Percentiles rank a stretch among this genome's conserved stretches.
Evolutionary conservation across 164 flowering plant genomes (phyloP).

Genomic region (Annona squamosa): DNA sequence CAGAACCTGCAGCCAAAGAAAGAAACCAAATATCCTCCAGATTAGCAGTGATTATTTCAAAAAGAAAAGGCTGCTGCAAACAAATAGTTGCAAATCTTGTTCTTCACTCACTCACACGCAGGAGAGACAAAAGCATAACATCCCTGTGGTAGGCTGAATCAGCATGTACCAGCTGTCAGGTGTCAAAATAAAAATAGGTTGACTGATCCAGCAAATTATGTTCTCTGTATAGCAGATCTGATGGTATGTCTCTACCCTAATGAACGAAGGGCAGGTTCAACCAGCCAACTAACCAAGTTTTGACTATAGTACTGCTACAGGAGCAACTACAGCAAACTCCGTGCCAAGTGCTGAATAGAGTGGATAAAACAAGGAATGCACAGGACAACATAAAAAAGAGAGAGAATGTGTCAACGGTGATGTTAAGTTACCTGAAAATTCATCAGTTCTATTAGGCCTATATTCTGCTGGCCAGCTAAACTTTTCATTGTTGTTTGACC

Average conservation of each 20-base stretch:
- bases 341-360: neutral
- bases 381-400: neutral
- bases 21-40: neutral
- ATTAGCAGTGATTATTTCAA: neutral
- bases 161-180: neutral
- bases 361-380: neutral
- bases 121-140: neutral
- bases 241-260: neutral
- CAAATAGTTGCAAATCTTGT: neutral
- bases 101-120: neutral
- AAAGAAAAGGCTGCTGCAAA: neutral
- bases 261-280: neutral
- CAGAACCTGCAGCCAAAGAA: slow-evolving; percentile 30
- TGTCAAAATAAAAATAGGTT: neutral
- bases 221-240: neutral
- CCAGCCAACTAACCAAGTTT: neutral
- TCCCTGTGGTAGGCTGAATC: neutral
- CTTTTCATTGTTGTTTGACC: slow-evolving; percentile 26
- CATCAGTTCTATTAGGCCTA: slow-evolving; percentile 37
- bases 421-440: slow-evolving; percentile 29
- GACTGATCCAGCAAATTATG: neutral
- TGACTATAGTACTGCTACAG: neutral
- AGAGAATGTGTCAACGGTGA: neutral
- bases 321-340: neutral
- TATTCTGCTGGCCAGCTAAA: slow-evolving; percentile 27